Percentiles rank a stretch among this genome's conserved stretches.
These are phyloP conservation scores for Thalassiosira ordinaria DNA, from an alignment of 352 stramenopile species.

Conservation along the genomic window DNA sequence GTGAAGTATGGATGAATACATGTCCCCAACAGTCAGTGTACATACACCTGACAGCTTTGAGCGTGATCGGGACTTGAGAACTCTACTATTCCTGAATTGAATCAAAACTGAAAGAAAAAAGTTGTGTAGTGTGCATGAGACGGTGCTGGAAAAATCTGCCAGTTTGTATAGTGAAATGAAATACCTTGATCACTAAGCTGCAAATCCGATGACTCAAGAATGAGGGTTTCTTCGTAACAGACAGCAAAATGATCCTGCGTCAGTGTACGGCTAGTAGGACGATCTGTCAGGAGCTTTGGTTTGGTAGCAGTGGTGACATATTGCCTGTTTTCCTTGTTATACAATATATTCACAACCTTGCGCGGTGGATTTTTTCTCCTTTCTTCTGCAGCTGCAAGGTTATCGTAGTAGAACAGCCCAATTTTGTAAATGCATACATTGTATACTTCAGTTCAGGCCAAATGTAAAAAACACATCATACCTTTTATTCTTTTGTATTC, in stretches of 20 bases:
- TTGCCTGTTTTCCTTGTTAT: constrained; percentile 52
- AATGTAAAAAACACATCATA: constrained; percentile 34
- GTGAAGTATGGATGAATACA: constrained; percentile 46
- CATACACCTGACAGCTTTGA: constrained; percentile 45
- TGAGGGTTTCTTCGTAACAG: constrained; percentile 59
- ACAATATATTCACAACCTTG: constrained; percentile 56
- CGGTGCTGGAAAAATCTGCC: not conserved
- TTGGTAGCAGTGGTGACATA: constrained; percentile 40
- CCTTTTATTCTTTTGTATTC: constrained; percentile 56
- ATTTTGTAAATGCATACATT: no score
- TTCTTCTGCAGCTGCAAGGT: constrained; percentile 52
- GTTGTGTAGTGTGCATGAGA: not conserved
- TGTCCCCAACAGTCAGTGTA: constrained; percentile 56
- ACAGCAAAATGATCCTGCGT: constrained; percentile 49
- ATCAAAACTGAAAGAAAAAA: constrained; percentile 42
- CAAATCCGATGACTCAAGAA: constrained; percentile 56
- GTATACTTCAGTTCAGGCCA: no score
- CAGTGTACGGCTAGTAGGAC: constrained; percentile 26
- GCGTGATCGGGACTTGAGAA: constrained; percentile 16
- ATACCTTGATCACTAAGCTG: constrained; percentile 57
- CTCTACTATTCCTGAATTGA: constrained; percentile 53
- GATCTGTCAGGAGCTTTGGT: constrained; percentile 58
- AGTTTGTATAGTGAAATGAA: not conserved
- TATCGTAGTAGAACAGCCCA: no score
- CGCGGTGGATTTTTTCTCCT: constrained; percentile 59